Conservation (phyloP, 2,329 filamentous ascomycete genomes). For the Colletotrichum trifolii region DNA sequence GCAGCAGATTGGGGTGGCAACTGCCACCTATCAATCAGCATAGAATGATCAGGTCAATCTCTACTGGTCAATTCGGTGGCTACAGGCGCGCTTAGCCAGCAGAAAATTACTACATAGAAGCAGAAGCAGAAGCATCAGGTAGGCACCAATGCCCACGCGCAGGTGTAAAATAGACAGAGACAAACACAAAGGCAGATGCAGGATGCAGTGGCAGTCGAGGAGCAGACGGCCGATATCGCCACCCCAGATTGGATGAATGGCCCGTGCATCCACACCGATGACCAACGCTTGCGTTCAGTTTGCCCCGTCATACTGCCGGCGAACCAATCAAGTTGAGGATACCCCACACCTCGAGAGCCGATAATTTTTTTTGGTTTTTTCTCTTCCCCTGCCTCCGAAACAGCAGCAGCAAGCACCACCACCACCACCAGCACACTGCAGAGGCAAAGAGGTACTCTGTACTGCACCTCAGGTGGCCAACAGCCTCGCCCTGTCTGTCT, state of each 20-base stretch:
- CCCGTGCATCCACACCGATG: conserved; percentile 17
- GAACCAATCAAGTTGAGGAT: conserved; percentile 14
- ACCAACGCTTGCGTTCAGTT: conserved; percentile 22
- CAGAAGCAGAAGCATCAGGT: neutral
- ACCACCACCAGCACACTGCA: no score
- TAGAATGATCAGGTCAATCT: no score
- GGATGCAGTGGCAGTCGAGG: neutral
- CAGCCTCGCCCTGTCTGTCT: no score
- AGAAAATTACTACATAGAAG: no score
- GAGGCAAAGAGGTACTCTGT: no score
- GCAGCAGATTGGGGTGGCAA: no score
- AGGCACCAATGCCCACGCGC: conserved; percentile 1
- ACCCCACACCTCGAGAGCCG: conserved; percentile 33
- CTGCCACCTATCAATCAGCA: no score
- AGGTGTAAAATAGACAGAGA: neutral
- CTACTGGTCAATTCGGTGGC: no score
- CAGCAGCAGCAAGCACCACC: conserved; percentile 5
- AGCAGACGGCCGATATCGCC: conserved; percentile 30
- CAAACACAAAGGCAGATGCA: neutral
- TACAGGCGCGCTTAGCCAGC: no score
- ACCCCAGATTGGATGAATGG: conserved; percentile 30
- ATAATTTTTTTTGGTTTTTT: conserved; percentile 35
- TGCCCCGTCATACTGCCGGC: neutral
- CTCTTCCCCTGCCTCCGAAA: conserved; percentile 23
- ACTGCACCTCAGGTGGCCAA: no score